Percentiles rank a stretch among this genome's conserved stretches.
These are phyloP conservation scores for Acanthamoeba culbertsoni DNA, from an alignment of 208 protist species.

Conservation along the genomic window DNA sequence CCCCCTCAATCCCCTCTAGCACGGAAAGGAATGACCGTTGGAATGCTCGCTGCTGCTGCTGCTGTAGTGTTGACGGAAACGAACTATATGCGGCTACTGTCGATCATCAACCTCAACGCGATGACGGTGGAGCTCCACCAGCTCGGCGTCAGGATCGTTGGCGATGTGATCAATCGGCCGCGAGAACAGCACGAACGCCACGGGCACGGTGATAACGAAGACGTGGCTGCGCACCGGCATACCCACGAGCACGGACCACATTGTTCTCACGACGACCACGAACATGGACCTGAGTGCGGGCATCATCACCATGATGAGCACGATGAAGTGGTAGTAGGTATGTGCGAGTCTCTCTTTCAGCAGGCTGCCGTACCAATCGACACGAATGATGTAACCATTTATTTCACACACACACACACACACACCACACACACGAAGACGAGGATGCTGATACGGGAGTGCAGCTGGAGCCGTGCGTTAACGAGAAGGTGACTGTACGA, in stretches of 20 bases:
- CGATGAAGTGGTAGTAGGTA: not conserved
- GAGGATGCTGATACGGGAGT: conserved; percentile 43
- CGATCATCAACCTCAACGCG: conserved; percentile 47
- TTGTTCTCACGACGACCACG: not conserved
- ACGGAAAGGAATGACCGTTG: not conserved
- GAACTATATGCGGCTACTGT: conserved; percentile 56
- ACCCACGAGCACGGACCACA: not conserved
- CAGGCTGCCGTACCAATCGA: not conserved
- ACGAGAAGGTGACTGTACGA: conserved; percentile 10
- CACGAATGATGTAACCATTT: not conserved
- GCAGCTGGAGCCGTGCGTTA: conserved; percentile 9
- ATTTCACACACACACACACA: not conserved
- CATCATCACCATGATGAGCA: not conserved
- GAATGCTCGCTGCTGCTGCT: not conserved
- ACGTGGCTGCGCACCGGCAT: too few relatives aligned
- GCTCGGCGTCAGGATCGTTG: not conserved
- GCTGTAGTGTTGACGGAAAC: conserved; percentile 24
- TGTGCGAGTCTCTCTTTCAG: too few relatives aligned
- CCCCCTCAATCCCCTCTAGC: not conserved
- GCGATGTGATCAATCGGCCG: conserved; percentile 1
- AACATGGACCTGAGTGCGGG: not conserved
- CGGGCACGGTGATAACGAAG: not conserved
- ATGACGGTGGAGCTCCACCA: conserved; percentile 36
- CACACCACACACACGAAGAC: too few relatives aligned
- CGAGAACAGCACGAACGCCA: not conserved